Conservation (phyloP, 305 asterid genomes). For the Plantago rigida region DNA sequence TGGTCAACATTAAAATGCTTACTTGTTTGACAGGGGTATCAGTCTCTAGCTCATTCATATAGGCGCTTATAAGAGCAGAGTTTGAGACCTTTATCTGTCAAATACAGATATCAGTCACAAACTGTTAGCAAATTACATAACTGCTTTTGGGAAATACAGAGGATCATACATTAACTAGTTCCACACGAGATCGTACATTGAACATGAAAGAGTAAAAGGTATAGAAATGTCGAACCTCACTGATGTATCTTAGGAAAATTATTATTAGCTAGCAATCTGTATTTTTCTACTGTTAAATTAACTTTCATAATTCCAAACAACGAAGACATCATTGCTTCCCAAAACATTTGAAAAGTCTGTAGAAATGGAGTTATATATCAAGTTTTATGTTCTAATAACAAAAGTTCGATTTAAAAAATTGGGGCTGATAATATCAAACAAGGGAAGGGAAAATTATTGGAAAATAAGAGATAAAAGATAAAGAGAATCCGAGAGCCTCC, state of each 20-base stretch:
- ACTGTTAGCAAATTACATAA: constrained; percentile 13
- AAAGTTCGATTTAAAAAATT: too few species aligned
- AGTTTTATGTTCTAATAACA: too few species aligned
- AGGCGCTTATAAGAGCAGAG: constrained; percentile 90
- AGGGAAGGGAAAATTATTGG: too few species aligned
- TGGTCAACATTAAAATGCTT: constrained; percentile 6
- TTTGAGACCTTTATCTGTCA: constrained; percentile 88
- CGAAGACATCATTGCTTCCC: neutral
- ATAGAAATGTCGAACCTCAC: neutral
- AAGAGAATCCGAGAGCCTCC: too few species aligned
- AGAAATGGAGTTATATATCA: too few species aligned
- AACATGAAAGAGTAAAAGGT: neutral
- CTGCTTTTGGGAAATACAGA: neutral
- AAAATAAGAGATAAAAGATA: too few species aligned
- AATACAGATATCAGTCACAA: neutral
- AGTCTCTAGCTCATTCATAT: constrained; percentile 81
- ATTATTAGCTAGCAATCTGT: too few species aligned
- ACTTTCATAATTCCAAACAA: neutral
- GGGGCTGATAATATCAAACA: too few species aligned
- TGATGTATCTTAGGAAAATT: too few species aligned
- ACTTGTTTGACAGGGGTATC: constrained; percentile 85
- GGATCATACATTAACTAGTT: neutral
- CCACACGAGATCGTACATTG: neutral
- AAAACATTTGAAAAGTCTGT: neutral
- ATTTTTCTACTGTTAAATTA: neutral